Base-by-base conservation (phyloP, 176 grass and related monocot species). In the Tuctoria greenei region DNA sequence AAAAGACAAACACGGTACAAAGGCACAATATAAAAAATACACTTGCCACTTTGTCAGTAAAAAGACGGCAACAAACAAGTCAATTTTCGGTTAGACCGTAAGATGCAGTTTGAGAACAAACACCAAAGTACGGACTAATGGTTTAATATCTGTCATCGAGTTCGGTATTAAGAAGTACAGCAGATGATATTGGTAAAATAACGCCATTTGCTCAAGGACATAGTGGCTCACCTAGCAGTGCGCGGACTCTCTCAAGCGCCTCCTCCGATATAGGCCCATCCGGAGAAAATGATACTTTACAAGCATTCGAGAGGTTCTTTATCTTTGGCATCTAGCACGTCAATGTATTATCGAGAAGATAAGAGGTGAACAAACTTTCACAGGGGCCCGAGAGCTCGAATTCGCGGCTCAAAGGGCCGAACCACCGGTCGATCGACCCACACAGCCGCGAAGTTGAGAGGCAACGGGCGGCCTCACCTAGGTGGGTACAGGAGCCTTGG, bases 241-340 rank as follows among this genome's bases (percentile, higher is more conserved):
- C 78, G 58, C 89, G 91, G 73, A 99, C 95, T 84, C 61, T 88
- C 80, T 92, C 89, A 13, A 99, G 89, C 72, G 87, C 87, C 88
- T 95, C 95, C 73, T 89, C 87, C 84, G 95, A 92, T 79, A 86
- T 59, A 8, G 95, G 95, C 43, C 91, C 95, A 66, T 99, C 56
- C 10, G 84, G 75, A 45, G 89, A 95, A 73, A 99, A 99, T 45
- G 91, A 99, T 64, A 67, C 58, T 87, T 88, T 90, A 72, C 95
- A 99, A 17, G 87, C 87, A 70, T 90, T 83, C 44, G 87, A 91
- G 41, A 99, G 77, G 55, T 65, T 95, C 88, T 80, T 81, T 83
- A 99, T 99, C 81, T 86, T 86, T 64, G 91, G 95, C 95, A 99
- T 99, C 73, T 83, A 88, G 86, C 76, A 58, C 76, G 28, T 62